Conservation (phyloP, 305 asterid genomes). For the Rubia peregrina region DNA sequence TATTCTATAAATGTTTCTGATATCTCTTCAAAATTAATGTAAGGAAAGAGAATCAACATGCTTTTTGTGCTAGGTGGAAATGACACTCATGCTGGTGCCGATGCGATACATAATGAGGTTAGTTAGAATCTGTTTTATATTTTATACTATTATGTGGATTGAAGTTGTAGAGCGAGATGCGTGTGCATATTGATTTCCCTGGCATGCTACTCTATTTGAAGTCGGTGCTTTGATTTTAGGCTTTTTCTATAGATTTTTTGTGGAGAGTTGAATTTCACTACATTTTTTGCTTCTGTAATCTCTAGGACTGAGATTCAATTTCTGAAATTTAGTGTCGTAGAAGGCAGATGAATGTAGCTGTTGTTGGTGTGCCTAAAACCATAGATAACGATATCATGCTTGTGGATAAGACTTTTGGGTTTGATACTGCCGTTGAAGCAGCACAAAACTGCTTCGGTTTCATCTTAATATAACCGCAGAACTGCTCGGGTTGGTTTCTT, state of each 20-base stretch:
- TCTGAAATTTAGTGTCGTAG: slow-evolving; percentile 48
- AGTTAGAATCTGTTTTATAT: neutral
- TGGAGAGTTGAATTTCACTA: neutral
- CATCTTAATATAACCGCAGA: slow-evolving; percentile 87
- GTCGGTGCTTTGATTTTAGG: neutral
- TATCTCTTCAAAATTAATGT: slow-evolving; percentile 21
- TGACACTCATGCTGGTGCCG: slow-evolving; percentile 98
- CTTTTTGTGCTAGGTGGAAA: slow-evolving; percentile 96
- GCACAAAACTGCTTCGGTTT: slow-evolving; percentile 87
- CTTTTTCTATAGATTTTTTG: neutral
- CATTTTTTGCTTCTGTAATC: neutral
- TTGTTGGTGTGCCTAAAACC: slow-evolving; percentile 97
- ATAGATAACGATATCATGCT: slow-evolving; percentile 93
- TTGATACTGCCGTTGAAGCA: slow-evolving; percentile 99
- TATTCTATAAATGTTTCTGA: slow-evolving; percentile 12
- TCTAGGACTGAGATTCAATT: no score
- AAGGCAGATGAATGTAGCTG: slow-evolving; percentile 62
- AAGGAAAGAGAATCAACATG: slow-evolving; percentile 92
- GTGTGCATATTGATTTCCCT: neutral
- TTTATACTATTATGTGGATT: neutral
- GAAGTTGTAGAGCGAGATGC: neutral
- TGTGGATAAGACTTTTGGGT: slow-evolving; percentile 97
- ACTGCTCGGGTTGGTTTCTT: slow-evolving; percentile 64
- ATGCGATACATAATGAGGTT: slow-evolving; percentile 95
- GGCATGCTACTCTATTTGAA: neutral